Percentiles rank a stretch among this genome's conserved stretches.
Evolutionary conservation across 257 asterid species (phyloP).

Genomic region (Solanum peruvianum): DNA sequence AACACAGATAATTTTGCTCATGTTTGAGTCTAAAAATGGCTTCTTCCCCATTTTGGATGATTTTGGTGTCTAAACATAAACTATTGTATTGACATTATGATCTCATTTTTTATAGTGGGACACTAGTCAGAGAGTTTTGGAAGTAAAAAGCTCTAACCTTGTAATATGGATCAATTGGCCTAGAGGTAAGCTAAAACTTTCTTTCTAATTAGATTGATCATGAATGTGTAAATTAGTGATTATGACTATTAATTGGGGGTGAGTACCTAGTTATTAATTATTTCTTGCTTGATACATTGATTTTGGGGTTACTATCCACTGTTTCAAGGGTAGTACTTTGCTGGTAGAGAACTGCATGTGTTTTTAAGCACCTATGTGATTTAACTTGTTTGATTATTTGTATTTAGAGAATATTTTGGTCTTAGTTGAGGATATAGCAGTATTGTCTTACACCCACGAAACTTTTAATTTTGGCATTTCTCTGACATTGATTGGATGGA

Average conservation of each 20-base stretch:
- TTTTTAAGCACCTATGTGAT: too few relatives aligned
- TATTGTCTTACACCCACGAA: background rate
- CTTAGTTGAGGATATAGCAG: background rate
- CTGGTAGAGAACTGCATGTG: background rate
- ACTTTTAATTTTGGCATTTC: background rate
- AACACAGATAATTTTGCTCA: too few relatives aligned
- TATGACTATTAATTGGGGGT: background rate
- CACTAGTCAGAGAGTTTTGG: accelerated
- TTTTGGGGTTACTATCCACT: background rate
- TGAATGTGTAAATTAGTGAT: background rate
- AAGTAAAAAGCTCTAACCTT: background rate
- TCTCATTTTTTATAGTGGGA: background rate
- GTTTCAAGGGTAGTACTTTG: background rate
- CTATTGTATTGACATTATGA: too few relatives aligned
- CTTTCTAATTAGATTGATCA: background rate
- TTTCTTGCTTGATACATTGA: too few relatives aligned
- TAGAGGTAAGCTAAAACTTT: background rate
- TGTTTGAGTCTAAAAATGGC: too few relatives aligned
- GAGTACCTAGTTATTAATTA: too few relatives aligned
- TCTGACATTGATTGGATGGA: too few relatives aligned
- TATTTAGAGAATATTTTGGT: background rate
- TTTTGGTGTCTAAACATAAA: background rate
- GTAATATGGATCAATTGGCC: background rate
- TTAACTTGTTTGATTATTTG: background rate
- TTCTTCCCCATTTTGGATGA: too few relatives aligned